A percentile compares a stretch with the other conserved stretches of the same genome.
Conservation (phyloP, 371 early-diverging fungal genomes). For the Mortierella sp. region DNA sequence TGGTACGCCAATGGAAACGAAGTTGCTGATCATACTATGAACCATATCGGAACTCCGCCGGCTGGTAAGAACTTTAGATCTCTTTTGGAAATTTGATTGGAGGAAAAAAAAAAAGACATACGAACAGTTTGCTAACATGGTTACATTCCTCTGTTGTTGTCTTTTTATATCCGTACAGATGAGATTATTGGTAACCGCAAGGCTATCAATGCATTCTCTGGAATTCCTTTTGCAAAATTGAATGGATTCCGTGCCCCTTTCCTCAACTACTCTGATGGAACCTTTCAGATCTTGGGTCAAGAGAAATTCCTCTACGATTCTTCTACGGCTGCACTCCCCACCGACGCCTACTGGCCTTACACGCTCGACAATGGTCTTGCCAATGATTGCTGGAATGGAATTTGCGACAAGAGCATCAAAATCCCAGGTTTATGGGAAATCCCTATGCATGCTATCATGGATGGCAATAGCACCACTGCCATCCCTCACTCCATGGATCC, state of each 20-base stretch:
- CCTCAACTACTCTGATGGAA: conserved; percentile 73
- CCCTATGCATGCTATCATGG: conserved; percentile 67
- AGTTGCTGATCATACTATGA: conserved; percentile 77
- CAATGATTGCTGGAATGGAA: conserved; percentile 77
- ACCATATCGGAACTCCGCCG: conserved; percentile 66
- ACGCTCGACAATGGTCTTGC: conserved; percentile 80
- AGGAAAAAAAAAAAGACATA: too few relatives aligned
- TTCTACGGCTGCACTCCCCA: conserved; percentile 66
- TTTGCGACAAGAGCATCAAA: conserved; percentile 66
- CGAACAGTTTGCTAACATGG: conserved; percentile 7
- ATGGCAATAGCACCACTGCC: conserved; percentile 49
- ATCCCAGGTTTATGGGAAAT: conserved; percentile 81
- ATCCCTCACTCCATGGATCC: conserved; percentile 77
- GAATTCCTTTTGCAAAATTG: conserved; percentile 76
- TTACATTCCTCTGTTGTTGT: not conserved
- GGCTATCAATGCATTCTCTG: conserved; percentile 71
- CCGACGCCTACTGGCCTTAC: conserved; percentile 80
- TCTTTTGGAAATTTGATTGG: too few relatives aligned
- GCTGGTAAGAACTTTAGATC: conserved; percentile 44
- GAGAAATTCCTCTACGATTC: conserved; percentile 79
- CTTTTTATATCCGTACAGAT: conserved; percentile 45
- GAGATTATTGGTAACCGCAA: conserved; percentile 70
- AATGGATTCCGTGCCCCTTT: conserved; percentile 81
- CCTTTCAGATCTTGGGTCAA: conserved; percentile 64
- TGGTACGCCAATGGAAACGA: conserved; percentile 83